Conservation (phyloP, 2,329 filamentous ascomycete genomes). For the Fusarium sp. region DNA sequence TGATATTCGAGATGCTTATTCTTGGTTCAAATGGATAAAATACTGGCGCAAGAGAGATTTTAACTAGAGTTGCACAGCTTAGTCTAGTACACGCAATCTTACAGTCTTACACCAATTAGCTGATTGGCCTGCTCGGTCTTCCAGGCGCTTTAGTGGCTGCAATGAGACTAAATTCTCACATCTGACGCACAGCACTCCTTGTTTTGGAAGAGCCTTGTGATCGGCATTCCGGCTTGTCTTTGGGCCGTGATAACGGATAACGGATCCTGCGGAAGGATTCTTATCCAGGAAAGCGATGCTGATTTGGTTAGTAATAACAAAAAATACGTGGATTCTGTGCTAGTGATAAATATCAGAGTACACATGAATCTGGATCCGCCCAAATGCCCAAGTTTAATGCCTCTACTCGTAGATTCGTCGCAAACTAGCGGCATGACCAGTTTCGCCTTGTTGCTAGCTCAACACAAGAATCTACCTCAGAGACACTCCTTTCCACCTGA, state of each 20-base stretch:
- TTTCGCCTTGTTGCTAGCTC: too few species aligned
- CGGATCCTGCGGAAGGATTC: not conserved
- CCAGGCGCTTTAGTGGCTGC: not conserved
- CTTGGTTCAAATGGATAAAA: fast-evolving
- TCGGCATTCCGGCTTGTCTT: not conserved
- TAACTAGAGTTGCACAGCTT: too few species aligned
- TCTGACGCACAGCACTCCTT: not conserved
- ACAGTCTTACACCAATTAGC: not conserved
- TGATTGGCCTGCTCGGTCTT: not conserved
- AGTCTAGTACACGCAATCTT: not conserved
- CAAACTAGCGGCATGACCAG: too few species aligned
- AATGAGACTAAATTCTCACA: not conserved
- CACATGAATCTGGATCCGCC: too few species aligned
- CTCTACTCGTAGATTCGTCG: too few species aligned
- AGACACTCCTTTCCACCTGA: not conserved
- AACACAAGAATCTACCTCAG: not conserved
- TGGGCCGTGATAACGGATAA: too few species aligned
- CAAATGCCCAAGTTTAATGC: too few species aligned
- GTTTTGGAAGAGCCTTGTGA: not conserved
- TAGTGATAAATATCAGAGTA: too few species aligned
- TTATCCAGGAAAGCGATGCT: too few species aligned
- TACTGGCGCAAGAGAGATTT: fast-evolving
- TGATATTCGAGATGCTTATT: not conserved
- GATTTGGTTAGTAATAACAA: too few species aligned
- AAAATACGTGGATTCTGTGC: too few species aligned